Conservation (phyloP, 2,329 filamentous ascomycete genomes). For the Niveomyces coronatus region DNA sequence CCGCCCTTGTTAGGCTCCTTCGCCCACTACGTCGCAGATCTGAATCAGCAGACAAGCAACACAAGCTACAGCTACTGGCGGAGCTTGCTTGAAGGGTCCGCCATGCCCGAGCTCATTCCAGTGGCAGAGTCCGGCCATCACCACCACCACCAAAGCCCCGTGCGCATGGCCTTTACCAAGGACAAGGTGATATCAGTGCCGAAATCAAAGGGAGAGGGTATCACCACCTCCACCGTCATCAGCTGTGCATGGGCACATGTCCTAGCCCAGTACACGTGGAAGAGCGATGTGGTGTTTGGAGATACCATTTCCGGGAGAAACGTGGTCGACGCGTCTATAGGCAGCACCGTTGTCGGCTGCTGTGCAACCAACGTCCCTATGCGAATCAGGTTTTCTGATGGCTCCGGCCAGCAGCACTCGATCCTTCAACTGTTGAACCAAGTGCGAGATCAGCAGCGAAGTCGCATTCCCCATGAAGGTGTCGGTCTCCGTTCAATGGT, state of each 20-base stretch:
- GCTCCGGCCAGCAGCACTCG: conserved; percentile 3
- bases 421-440: conserved; percentile 6
- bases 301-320: conserved; percentile 2
- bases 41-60: background rate
- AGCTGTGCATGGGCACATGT: conserved; percentile 3
- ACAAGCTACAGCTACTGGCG: background rate
- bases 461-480: conserved; percentile 8
- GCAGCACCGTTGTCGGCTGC: conserved; percentile 7
- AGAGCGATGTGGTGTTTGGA: background rate
- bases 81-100: background rate
- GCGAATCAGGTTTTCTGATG: conserved; percentile 5
- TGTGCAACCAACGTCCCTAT: conserved; percentile 8
- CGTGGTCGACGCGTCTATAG: conserved; percentile 6
- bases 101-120: conserved; percentile 6
- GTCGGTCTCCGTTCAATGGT: conserved; percentile 8
- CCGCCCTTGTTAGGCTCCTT: background rate
- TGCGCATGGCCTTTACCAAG: conserved; percentile 7
- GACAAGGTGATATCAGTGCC: conserved; percentile 2
- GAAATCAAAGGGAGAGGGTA: conserved; percentile 5
- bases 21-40: background rate
- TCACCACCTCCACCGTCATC: conserved; percentile 8
- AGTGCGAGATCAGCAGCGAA: conserved; percentile 7
- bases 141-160: conserved; percentile 1
- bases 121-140: background rate
- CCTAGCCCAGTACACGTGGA: background rate